Evolutionary conservation across 2,329 filamentous ascomycete genomes (phyloP).

Genomic region (Stagonosporopsis cucurbitacearum): DNA sequence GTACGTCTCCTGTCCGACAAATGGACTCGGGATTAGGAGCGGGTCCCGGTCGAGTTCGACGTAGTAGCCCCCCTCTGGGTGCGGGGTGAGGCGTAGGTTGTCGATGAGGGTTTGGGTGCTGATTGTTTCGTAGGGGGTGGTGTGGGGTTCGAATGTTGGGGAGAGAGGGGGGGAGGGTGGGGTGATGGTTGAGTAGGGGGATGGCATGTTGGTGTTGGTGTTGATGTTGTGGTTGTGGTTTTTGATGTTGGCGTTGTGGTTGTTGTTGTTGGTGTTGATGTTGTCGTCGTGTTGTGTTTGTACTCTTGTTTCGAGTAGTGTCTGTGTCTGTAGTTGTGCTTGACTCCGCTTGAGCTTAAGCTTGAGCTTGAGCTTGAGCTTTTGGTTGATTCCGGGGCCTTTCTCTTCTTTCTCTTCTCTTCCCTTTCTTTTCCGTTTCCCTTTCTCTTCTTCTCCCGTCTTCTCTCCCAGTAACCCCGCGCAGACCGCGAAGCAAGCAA

Average conservation of each 20-base stretch:
- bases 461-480: too few species aligned
- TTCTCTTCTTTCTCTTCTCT: too few species aligned
- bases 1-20: constrained; percentile 32
- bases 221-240: neutral
- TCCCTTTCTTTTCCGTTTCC: too few species aligned
- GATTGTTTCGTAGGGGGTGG: constrained; percentile 18
- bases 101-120: constrained; percentile 27
- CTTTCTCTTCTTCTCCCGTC: too few species aligned
- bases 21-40: constrained; percentile 60
- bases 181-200: neutral
- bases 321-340: too few species aligned
- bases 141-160: constrained; percentile 1
- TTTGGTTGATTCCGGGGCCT: too few species aligned
- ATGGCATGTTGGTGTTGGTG: too few species aligned
- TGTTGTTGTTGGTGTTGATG: neutral
- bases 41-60: constrained; percentile 57
- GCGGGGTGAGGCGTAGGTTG: constrained; percentile 50
- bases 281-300: neutral
- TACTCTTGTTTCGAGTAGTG: too few species aligned
- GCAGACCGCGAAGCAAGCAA: too few species aligned
- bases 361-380: too few species aligned
- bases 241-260: neutral
- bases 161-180: neutral
- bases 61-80: constrained; percentile 61
- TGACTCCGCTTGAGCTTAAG: too few species aligned